Evolutionary conservation across 1,284 basidiomycete genomes (phyloP).

Genomic region (Melampsora larici-populina): DNA sequence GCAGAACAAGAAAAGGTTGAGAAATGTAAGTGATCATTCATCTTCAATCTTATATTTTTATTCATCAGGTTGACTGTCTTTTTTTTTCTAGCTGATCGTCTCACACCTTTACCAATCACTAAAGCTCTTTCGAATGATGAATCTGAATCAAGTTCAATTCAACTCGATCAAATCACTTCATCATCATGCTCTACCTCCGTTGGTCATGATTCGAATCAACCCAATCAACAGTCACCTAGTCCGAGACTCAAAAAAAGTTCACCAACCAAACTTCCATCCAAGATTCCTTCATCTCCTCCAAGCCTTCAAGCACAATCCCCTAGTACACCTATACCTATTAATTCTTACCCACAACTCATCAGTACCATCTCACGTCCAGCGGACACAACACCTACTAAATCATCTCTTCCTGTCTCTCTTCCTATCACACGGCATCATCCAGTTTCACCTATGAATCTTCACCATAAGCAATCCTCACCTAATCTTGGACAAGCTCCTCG

Average conservation of each 20-base stretch:
- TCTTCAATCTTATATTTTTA: background rate
- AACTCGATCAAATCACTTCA: too few relatives aligned
- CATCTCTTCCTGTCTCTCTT: background rate
- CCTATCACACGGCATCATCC: background rate
- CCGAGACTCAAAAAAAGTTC: background rate
- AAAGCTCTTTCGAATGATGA: background rate
- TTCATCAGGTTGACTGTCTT: background rate
- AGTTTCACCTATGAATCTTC: background rate
- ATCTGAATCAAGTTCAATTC: too few relatives aligned
- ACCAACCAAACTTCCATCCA: background rate
- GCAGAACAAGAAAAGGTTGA: background rate
- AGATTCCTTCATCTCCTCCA: background rate
- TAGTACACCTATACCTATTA: background rate
- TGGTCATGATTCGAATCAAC: too few relatives aligned
- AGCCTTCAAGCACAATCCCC: background rate
- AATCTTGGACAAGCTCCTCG: background rate
- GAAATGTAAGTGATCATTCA: background rate
- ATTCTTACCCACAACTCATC: background rate
- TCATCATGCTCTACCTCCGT: too few relatives aligned
- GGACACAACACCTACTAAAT: background rate
- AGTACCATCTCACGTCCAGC: constrained; percentile 6
- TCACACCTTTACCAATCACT: background rate
- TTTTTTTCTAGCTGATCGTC: background rate
- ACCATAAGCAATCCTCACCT: background rate
- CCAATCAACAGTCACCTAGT: too few relatives aligned